A percentile compares a stretch with the other conserved stretches of the same genome.
These are phyloP conservation scores for Rosa chinensis DNA, from an alignment of 306 rosid species.

Conservation along the genomic window DNA sequence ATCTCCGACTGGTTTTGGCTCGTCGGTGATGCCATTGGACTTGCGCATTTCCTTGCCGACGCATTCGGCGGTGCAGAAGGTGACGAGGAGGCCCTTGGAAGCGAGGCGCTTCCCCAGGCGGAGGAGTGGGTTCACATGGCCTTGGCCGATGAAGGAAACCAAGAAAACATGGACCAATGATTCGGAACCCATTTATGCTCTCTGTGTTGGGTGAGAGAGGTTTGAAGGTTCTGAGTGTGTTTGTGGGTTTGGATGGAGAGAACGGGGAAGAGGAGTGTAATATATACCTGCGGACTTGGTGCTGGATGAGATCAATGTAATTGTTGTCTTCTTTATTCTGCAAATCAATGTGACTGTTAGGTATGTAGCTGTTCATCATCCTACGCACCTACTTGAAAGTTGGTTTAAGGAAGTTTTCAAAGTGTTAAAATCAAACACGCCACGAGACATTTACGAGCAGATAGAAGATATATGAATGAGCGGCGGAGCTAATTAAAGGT, in stretches of 20 bases:
- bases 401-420: not conserved
- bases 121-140: constrained; percentile 76
- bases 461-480: not conserved
- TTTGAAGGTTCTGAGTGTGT: not conserved
- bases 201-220: not conserved
- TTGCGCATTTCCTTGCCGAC: constrained; percentile 40
- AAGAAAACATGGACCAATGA: constrained; percentile 40
- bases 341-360: constrained; percentile 4
- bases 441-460: not conserved
- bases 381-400: not conserved
- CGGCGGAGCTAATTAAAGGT: not conserved
- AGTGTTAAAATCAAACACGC: not conserved
- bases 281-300: constrained; percentile 6
- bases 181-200: constrained; percentile 35
- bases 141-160: constrained; percentile 65
- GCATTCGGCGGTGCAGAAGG: constrained; percentile 42
- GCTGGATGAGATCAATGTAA: not conserved
- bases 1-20: constrained; percentile 35
- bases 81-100: constrained; percentile 57
- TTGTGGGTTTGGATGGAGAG: not conserved
- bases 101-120: constrained; percentile 64
- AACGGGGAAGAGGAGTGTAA: constrained; percentile 11
- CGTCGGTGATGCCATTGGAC: constrained; percentile 40
- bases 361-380: not conserved
- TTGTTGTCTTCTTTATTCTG: not conserved